Evolutionary conservation across 345 rosid species (phyloP), one percentile per base, ranked within the genome.

Genomic region (Aurinia saxatilis): DNA sequence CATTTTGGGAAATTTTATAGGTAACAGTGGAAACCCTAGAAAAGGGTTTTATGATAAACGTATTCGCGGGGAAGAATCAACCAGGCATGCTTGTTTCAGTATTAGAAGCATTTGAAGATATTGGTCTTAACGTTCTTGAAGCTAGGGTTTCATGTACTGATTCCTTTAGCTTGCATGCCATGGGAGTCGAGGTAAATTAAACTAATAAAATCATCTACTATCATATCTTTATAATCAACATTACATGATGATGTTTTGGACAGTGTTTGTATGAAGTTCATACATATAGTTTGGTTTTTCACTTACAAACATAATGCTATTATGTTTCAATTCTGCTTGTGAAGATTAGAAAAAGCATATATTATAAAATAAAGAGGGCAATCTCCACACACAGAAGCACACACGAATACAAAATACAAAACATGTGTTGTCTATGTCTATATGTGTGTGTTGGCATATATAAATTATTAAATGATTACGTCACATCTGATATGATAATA

Each of bases 71-170:
- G 39, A 78, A 79, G 73, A 81, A 79, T 60, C 86, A 93, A 42
- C 85, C 87, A 0, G 95, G 95, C 18, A 65, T 88, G 72, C 92
- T 92, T 31, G 95, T 84, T 57, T 78, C 84, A 14, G 70, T 92
- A 17, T 72, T 92, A 21, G 96, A 92, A 79, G 82, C 87, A 41
- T 86, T 92, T 66, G 98, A 92, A 45, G 93, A 88, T 39, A 59
- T 88, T 54, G 84, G 89, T 19, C 88, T 91, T 21, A 78, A 77
- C 71, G 81, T 91, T 60, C 80, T 78, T 11, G 96, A 91, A 73
- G 96, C 98, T 81, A 88, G 92, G 90, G 95, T 76, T 88, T 86
- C 96, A 67, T 91, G 96, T 75, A 72, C 90, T 0, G 90, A 91
- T 23, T 75, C 70, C 8, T 91, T 91, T 49, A 77, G 66, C 42